Conservation (phyloP, 371 early-diverging fungal species). For the Rhizopus delemar region DNA sequence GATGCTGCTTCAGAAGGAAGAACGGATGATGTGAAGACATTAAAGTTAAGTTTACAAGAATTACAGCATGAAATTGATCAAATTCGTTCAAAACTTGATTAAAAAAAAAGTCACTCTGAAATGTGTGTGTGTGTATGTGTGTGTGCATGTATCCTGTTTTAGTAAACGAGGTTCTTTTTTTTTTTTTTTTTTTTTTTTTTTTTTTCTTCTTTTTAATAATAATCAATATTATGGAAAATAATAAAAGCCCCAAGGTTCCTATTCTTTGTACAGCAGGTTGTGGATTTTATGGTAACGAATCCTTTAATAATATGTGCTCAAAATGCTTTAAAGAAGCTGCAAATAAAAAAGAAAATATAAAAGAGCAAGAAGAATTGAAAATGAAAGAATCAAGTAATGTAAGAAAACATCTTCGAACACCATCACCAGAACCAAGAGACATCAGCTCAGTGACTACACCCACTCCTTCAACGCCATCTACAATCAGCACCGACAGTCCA, state of each 20-base stretch:
- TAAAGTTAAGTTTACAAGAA: constrained; percentile 73
- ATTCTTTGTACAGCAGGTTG: constrained; percentile 65
- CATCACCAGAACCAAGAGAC: constrained; percentile 26
- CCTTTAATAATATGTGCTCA: constrained; percentile 79
- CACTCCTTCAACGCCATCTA: constrained; percentile 20
- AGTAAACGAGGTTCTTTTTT: constrained; percentile 30
- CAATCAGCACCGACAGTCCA: neutral
- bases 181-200: constrained; percentile 10
- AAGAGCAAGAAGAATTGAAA: constrained; percentile 20
- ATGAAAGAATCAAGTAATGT: too few species aligned
- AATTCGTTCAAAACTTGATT: constrained; percentile 14
- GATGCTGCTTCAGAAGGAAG: constrained; percentile 77
- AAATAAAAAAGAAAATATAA: constrained; percentile 42
- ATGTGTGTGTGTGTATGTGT: constrained; percentile 50
- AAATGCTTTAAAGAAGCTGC: constrained; percentile 68
- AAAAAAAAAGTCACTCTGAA: neutral
- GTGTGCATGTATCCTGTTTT: constrained; percentile 96
- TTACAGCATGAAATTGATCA: constrained; percentile 68
- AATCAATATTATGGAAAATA: constrained; percentile 49
- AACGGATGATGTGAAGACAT: constrained; percentile 79
- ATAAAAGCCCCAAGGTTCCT: constrained; percentile 51
- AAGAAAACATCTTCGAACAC: constrained; percentile 40
- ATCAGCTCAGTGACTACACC: constrained; percentile 17
- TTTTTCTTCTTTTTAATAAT: constrained; percentile 5
- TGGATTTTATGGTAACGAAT: constrained; percentile 61